A percentile compares a stretch with the other conserved stretches of the same genome.
Conservation (phyloP, 768 basidiomycete species). For the Naganishia onofrii region DNA sequence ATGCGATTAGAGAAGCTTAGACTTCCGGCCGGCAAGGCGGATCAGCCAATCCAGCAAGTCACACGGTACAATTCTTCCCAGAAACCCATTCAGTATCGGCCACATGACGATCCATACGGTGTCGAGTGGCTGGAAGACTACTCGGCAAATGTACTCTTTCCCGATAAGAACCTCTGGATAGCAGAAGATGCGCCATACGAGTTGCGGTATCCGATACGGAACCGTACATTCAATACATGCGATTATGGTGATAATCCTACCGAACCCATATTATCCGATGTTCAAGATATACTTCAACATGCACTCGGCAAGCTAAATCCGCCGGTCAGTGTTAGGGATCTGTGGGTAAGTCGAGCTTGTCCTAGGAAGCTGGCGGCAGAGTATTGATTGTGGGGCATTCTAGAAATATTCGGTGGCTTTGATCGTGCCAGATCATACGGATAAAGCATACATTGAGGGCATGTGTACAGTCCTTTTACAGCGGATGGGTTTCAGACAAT, state of each 20-base stretch:
- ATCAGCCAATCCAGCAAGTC: constrained; percentile 40
- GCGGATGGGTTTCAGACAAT: constrained; percentile 85
- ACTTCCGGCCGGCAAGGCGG: constrained; percentile 57
- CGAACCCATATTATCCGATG: constrained; percentile 37
- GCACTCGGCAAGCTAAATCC: constrained; percentile 28
- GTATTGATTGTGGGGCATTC: background rate
- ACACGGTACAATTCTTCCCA: constrained; percentile 55
- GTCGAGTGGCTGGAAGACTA: constrained; percentile 81
- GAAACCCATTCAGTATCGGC: constrained; percentile 82
- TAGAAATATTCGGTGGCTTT: constrained; percentile 84
- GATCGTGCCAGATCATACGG: constrained; percentile 88
- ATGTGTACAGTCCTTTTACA: constrained; percentile 69
- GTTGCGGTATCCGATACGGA: constrained; percentile 77
- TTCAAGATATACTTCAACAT: constrained; percentile 27
- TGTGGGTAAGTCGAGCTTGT: constrained; percentile 32
- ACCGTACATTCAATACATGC: constrained; percentile 74
- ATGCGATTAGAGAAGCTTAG: constrained; percentile 60
- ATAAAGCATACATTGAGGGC: constrained; percentile 76
- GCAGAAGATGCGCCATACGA: constrained; percentile 67
- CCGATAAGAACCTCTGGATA: constrained; percentile 40
- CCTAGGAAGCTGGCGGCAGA: too few relatives aligned
- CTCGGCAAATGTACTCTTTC: constrained; percentile 34
- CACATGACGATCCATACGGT: constrained; percentile 75
- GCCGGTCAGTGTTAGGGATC: constrained; percentile 35
- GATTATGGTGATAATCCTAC: constrained; percentile 58